These are phyloP conservation scores for Flaveria trinervia DNA, from an alignment of 129 eudicot genomes.

Conservation along the genomic window DNA sequence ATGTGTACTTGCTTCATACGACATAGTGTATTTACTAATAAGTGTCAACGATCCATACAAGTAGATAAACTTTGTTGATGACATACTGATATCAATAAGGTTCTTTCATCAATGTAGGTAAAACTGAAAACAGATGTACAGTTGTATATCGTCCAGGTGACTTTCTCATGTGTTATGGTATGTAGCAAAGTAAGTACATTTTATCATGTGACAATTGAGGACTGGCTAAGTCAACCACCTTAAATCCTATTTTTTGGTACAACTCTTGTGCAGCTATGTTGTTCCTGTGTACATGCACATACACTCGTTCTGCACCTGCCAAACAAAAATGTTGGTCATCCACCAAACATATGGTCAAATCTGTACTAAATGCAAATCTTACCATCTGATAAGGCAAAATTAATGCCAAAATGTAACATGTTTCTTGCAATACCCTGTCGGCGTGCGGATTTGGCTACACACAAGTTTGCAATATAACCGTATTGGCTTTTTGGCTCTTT, in stretches of 20 bases:
- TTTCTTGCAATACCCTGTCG: constrained; percentile 83
- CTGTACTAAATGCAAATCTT: constrained; percentile 16
- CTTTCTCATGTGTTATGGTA: constrained; percentile 1
- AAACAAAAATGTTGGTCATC: constrained; percentile 15
- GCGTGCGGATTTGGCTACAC: constrained; percentile 80
- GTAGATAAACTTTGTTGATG: constrained; percentile 3
- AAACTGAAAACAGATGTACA: constrained; percentile 23
- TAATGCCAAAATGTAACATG: constrained; percentile 67
- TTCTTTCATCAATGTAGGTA: background rate
- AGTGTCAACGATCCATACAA: constrained; percentile 16
- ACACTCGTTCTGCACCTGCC: constrained; percentile 70
- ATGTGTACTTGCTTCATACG: background rate
- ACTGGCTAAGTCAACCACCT: constrained; percentile 60
- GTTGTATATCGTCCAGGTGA: constrained; percentile 7
- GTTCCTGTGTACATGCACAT: constrained; percentile 69
- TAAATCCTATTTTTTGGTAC: constrained; percentile 69
- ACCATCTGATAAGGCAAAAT: constrained; percentile 65
- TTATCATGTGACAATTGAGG: constrained; percentile 46
- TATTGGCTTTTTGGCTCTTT: constrained; percentile 47
- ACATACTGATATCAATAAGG: constrained; percentile 11
- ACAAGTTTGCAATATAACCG: constrained; percentile 75
- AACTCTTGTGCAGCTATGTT: constrained; percentile 64
- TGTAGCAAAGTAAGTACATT: constrained; percentile 53
- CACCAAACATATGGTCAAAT: constrained; percentile 1
- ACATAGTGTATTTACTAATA: background rate